These are phyloP conservation scores for Coemansia erecta DNA, from an alignment of 192 early-diverging fungal species.

Conservation along the genomic window DNA sequence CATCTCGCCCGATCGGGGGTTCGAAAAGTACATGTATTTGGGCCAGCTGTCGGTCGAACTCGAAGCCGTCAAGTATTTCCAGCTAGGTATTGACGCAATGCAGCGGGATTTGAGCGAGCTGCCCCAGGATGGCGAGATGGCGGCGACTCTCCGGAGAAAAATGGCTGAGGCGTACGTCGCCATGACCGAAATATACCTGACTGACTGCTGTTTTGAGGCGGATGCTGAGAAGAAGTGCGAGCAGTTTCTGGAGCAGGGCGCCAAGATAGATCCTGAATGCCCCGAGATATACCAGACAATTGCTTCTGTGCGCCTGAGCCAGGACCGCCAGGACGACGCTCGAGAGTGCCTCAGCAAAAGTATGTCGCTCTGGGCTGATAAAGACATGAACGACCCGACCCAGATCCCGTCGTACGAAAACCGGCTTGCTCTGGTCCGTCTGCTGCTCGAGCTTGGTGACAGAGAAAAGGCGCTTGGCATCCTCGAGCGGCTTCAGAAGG, in stretches of 20 bases:
- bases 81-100: conserved; percentile 71
- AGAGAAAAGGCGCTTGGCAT: conserved; percentile 77
- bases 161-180: conserved; percentile 85
- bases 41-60: conserved; percentile 69
- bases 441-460: conserved; percentile 82
- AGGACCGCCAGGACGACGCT: conserved; percentile 80
- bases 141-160: conserved; percentile 57
- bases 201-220: conserved; percentile 94
- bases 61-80: conserved; percentile 67
- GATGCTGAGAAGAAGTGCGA: conserved; percentile 88
- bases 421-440: conserved; percentile 77
- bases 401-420: conserved; percentile 75
- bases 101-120: conserved; percentile 51
- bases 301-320: conserved; percentile 87
- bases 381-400: conserved; percentile 46
- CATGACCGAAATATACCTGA: conserved; percentile 96
- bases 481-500: conserved; percentile 76
- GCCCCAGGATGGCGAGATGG: conserved; percentile 28
- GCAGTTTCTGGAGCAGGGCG: conserved; percentile 64
- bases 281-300: conserved; percentile 85
- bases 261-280: conserved; percentile 65
- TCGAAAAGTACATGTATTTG: conserved; percentile 86
- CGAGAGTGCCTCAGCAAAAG: conserved; percentile 61
- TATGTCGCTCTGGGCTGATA: conserved; percentile 70
- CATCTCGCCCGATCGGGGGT: conserved; percentile 65